phyloP scores from a whole-genome alignment of 2,329 filamentous ascomycete species.

The Ustulina deusta region DNA sequence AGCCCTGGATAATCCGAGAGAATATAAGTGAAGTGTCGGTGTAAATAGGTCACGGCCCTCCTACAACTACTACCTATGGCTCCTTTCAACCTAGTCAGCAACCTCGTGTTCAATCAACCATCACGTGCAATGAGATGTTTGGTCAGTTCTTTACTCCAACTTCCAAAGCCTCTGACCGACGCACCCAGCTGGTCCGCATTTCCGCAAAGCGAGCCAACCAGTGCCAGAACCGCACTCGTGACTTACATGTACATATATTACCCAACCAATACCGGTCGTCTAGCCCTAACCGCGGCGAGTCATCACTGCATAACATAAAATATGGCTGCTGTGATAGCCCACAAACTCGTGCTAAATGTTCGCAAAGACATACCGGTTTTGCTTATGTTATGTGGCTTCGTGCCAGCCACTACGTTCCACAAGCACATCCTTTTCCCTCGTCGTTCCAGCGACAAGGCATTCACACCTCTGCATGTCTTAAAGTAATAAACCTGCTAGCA shows the following conservation, averaged over 20 bases:
- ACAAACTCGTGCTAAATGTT: not conserved
- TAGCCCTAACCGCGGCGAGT: conserved; percentile 17
- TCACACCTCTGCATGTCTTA: conserved; percentile 8
- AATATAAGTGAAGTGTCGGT: conserved; percentile 3
- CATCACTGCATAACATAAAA: conserved; percentile 19
- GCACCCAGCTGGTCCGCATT: conserved; percentile 26
- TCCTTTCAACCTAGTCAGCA: not conserved
- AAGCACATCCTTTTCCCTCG: not conserved
- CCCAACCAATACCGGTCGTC: conserved; percentile 13
- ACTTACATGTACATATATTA: conserved; percentile 25
- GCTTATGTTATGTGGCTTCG: conserved; percentile 1
- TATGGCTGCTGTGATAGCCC: not conserved
- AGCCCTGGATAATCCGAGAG: not conserved
- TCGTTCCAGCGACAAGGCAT: conserved; percentile 1
- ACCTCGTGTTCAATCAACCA: conserved; percentile 14
- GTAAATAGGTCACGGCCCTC: conserved; percentile 4
- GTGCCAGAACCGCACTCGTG: not conserved
- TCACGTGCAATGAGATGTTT: conserved; percentile 21
- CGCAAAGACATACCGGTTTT: conserved; percentile 28
- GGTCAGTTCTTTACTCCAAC: conserved; percentile 20
- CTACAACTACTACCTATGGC: not conserved
- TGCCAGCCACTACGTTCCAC: conserved; percentile 3
- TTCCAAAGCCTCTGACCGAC: conserved; percentile 18
- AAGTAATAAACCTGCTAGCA: conserved; percentile 4
- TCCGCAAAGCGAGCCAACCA: conserved; percentile 31